Base-by-base conservation (phyloP, 106 monocot species). In the Apostasia ramifera region DNA sequence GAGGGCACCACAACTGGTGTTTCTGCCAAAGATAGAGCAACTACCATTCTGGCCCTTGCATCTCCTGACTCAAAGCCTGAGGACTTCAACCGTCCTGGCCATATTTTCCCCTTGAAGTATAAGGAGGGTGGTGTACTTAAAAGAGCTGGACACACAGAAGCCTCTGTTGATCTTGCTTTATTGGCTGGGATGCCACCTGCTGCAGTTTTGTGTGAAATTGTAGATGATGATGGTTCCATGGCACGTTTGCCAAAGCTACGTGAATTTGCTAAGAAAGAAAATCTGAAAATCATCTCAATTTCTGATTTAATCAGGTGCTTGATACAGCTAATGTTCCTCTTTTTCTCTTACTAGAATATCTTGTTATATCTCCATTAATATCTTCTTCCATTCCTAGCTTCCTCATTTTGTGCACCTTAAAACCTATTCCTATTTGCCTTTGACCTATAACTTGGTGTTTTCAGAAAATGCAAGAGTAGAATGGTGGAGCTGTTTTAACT, bases 91-190 rank as follows among this genome's bases (percentile, higher is more conserved):
- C 85, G 95, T 12, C 95, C 95, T 71, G 95, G 95, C 13, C 95
- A 95, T 81, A 91, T 95, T 56, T 95, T 95, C 49, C 95, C 95
- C 41, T 66, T 95, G 56, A 95, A 82, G 63, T 95, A 95, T 66
- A 86, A 86, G 79, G 88, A 95, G 65, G 95, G 95, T 38, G 95
- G 95, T 58, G 91, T 95, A n/a, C 63, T 95, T 37, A 95, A 89
- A 82, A 79, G 95, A 78, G 95, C 95, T 56, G 95, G 95, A 43
- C 95, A 95, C 54, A 95, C 95, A 40, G 95, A 95, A 78, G 95
- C 95, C 51, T 91, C 95, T 44, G 82, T 91, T 66, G 95, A 95
- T 77, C 84, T 95, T 61, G 81, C 86, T 42, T 63, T 89, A 14
- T 72, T 95, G 53, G 95, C 95, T 70, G 95, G 84, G 12, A 80